Evolutionary conservation across 371 early-diverging fungal species (phyloP), one percentile per base, ranked within the genome.

Genomic region (Dipsacomyces acuminosporus): DNA sequence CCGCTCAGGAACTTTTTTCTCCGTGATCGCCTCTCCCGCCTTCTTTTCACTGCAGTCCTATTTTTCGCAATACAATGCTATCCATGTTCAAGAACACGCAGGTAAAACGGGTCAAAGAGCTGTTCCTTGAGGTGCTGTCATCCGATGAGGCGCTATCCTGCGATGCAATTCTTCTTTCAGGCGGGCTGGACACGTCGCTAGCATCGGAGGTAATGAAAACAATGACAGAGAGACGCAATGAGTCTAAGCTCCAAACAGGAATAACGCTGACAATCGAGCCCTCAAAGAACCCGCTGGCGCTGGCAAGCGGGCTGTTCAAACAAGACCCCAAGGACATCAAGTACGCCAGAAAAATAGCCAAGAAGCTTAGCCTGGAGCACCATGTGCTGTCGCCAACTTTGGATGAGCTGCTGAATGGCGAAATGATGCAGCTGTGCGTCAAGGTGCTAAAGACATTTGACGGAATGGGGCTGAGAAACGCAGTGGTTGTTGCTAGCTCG

Each of bases 161-260:
- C 54, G 75, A 78, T 47, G 64, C 71, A 21, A 74, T 81, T 30
- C 61, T 80, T 15, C 77, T 80, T 41, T 78, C 78, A 0, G 82
- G 80, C 26, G 82, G 82, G 11, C 78, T 82, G 5, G 82, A 82
- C 56, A 82, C 82, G 9, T 78, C 79, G 19, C 77, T 80, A 57
- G 53, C 80, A 3, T 63, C 76, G 22, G 80, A 78, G 40, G 66
- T 64, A 4, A 57, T 73, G 24, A 41, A 43, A 9, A 42, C 14
- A 1, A 24, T 35, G 1, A 47, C 19, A 3, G 14, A 18, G 13
- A 35, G 45, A 11, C 7, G 36, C 14, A 35, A 21, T 11, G 40
- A 40, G 13, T 41, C 48, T 1, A 23, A 46, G 13, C 53, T 56
- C 42, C 22, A 44, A 52, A 51, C 48, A 25, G 60, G 22, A 23